Evolutionary conservation across 208 protist species (phyloP), one percentile per base, ranked within the genome.

Genomic region (Angomonas deanei): DNA sequence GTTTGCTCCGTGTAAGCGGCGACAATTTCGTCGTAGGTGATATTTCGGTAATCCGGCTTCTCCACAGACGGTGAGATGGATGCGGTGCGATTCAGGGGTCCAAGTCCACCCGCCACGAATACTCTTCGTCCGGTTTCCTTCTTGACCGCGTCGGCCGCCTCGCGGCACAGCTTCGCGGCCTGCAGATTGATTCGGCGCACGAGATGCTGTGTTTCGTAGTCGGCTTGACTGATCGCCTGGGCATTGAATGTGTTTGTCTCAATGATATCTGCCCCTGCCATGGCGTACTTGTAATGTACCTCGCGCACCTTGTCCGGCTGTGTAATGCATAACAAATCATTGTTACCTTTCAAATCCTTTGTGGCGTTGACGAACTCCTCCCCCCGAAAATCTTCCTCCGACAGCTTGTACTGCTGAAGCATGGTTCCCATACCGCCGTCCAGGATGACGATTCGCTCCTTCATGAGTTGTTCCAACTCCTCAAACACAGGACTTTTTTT

Each of bases 201-300:
- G n/a, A 97, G 66, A 61, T 94, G 68, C 75, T 98, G 85, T 42
- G 94, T 71, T 24, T 70, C 67, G 70, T 99, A 99, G 80, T 99
- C 96, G 21, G 82, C 83, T 87, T 98, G 95, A 31, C 95, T 91
- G 63, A 98, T 90, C 3, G 61, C 62, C 34, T 79, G 98, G 1
- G 82, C 74, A 68, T 91, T 97, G 82, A 99, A 99, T 33, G 97
- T 99, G 88, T 99, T 98, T 15, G 97, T 99, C 79, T 98, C 96
- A 62, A 97, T 74, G 33, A 99, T 88, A 78, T 98, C 93, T 13
- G 97, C 81, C 30, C 97, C 97, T 5, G 96, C 93, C 28, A 89
- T 72, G 24, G 98, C 79, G 76, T 98, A 98, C 33, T 82, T 65
- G 66, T 88, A 76, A 73, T 98, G 91, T 39, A 97, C 92, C 53